Conservation (phyloP, 352 stramenopile genomes). For the Globisporangium viniferum region DNA sequence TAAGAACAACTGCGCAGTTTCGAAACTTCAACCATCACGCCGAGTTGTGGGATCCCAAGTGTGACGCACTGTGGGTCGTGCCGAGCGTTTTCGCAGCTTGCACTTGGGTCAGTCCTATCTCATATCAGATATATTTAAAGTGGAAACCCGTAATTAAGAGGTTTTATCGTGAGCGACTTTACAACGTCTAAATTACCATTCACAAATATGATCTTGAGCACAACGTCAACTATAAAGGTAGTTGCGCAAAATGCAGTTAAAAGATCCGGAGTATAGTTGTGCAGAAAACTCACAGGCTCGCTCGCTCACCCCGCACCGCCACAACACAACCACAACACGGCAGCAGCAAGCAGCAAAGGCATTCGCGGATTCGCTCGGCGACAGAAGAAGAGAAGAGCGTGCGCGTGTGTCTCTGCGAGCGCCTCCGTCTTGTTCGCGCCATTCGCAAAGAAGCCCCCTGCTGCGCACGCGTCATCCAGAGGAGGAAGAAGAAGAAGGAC, state of each 20-base stretch:
- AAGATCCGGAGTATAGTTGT: background rate
- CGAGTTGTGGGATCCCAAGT: background rate
- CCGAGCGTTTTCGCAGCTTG: background rate
- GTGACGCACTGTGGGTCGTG: slow-evolving; percentile 11
- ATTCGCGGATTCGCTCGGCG: slow-evolving; percentile 5
- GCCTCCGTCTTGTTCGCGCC: background rate
- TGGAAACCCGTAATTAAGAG: background rate
- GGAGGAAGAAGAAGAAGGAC: background rate
- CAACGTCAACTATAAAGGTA: background rate
- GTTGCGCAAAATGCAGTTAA: background rate
- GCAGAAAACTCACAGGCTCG: background rate
- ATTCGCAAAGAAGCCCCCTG: slow-evolving; percentile 1
- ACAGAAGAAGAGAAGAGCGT: background rate
- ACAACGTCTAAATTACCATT: background rate
- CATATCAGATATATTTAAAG: background rate
- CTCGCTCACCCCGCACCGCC: background rate
- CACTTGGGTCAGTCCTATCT: slow-evolving; percentile 1
- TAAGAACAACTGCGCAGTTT: background rate
- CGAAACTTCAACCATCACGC: slow-evolving; percentile 14
- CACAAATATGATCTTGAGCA: background rate
- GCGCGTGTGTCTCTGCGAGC: background rate
- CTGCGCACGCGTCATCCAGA: background rate
- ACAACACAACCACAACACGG: slow-evolving; percentile 2
- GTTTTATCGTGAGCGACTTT: background rate
- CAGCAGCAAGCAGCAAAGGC: background rate